A percentile compares a stretch with the other conserved stretches of the same genome.
phyloP scores from a whole-genome alignment of 257 asterid genomes.

The Nicotiana knightiana region DNA sequence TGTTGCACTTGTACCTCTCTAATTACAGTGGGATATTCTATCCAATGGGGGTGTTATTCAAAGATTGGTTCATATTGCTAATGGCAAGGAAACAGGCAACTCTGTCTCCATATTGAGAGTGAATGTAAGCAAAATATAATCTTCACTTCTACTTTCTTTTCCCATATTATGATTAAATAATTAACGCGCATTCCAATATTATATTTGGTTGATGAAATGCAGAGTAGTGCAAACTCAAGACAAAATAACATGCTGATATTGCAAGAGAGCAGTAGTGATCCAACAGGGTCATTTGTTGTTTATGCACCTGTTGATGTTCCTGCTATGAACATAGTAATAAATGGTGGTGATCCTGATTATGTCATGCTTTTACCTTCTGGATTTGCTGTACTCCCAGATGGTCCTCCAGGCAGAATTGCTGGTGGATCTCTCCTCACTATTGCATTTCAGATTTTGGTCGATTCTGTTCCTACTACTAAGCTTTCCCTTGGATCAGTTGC shows the following conservation, averaged over 20 bases:
- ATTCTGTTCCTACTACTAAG: conserved; percentile 21
- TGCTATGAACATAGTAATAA: conserved; percentile 13
- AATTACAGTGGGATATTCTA: conserved; percentile 39
- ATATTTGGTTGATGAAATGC: background rate
- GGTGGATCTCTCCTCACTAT: conserved; percentile 45
- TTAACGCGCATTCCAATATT: background rate
- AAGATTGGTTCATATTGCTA: conserved; percentile 25
- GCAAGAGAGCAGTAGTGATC: conserved; percentile 41
- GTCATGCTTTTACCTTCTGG: conserved; percentile 48
- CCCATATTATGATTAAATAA: background rate
- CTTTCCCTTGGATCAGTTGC: conserved; percentile 23
- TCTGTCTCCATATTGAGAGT: conserved; percentile 26
- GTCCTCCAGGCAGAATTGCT: conserved; percentile 16
- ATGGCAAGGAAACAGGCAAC: conserved; percentile 28
- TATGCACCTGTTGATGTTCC: conserved; percentile 35
- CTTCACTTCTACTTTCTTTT: background rate
- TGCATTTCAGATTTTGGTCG: conserved; percentile 40
- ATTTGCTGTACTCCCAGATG: conserved; percentile 50
- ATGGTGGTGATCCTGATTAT: conserved; percentile 25
- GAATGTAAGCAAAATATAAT: conserved; percentile 14
- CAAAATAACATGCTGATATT: conserved; percentile 19
- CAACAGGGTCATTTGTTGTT: conserved; percentile 37
- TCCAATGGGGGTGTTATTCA: conserved; percentile 21
- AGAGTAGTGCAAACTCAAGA: conserved; percentile 22
- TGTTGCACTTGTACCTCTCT: too few species aligned